These are phyloP conservation scores for Candida nitratophila DNA, from an alignment of 805 yeast species.

Conservation along the genomic window DNA sequence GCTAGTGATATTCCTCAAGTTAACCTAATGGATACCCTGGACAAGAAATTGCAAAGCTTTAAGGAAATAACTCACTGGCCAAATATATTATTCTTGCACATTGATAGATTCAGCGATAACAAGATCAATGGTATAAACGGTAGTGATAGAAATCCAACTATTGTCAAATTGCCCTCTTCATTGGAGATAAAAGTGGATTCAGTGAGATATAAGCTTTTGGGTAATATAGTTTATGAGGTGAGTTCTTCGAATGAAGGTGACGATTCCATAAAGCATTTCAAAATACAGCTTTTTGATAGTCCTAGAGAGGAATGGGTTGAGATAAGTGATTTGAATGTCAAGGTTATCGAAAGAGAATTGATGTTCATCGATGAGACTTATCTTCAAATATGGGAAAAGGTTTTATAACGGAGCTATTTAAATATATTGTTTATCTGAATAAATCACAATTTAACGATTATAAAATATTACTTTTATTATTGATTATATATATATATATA, in stretches of 20 bases:
- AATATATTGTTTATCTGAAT: too few species aligned
- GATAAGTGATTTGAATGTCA: conserved; percentile 44
- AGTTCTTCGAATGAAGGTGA: conserved; percentile 1
- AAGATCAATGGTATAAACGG: conserved; percentile 24
- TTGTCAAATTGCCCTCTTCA: conserved; percentile 50
- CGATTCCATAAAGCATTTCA: conserved; percentile 29
- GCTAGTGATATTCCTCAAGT: conserved; percentile 45
- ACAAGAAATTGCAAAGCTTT: conserved; percentile 30
- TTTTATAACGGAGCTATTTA: too few species aligned
- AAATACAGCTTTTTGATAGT: conserved; percentile 39
- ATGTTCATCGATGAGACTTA: conserved; percentile 56
- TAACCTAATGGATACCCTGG: conserved; percentile 35
- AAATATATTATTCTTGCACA: conserved; percentile 44
- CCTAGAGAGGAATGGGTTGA: conserved; percentile 47
- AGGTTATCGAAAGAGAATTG: conserved; percentile 45
- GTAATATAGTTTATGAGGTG: conserved; percentile 40
- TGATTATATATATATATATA: background rate
- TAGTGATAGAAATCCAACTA: conserved; percentile 48
- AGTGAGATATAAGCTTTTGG: conserved; percentile 34
- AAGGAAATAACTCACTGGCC: conserved; percentile 38
- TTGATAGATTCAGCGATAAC: conserved; percentile 43
- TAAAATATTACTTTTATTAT: too few species aligned
- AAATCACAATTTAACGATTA: too few species aligned
- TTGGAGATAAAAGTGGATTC: conserved; percentile 18
- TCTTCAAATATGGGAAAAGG: conserved; percentile 60